A percentile compares a stretch with the other conserved stretches of the same genome.
phyloP scores from a whole-genome alignment of 139 green algal genomes.

The Picochlorum sp. region DNA sequence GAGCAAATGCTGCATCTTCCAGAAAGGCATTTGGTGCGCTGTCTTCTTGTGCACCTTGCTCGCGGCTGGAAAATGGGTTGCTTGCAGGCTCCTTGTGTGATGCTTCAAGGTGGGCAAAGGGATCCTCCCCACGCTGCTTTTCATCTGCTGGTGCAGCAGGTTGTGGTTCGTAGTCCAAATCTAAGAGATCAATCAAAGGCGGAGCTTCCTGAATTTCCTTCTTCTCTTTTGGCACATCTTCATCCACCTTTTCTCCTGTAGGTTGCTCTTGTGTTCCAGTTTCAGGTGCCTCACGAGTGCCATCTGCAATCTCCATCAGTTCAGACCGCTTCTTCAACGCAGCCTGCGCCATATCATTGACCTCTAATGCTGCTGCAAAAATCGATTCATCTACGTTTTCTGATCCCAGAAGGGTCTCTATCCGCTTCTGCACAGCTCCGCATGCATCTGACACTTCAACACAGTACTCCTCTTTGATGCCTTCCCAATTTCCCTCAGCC shows the following conservation, averaged over 20 bases:
- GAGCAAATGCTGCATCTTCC: background rate
- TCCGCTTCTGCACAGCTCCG: slow-evolving; percentile 4
- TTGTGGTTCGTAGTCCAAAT: slow-evolving; percentile 1
- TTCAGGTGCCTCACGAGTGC: background rate
- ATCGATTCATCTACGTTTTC: slow-evolving; percentile 10
- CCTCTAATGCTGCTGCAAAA: slow-evolving; percentile 7
- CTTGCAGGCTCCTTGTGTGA: background rate
- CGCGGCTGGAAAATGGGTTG: background rate
- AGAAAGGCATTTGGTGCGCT: background rate
- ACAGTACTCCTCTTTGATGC: background rate
- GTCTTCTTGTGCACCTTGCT: background rate
- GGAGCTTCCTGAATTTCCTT: background rate
- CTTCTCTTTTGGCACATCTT: background rate
- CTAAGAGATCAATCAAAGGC: background rate
- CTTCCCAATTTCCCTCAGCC: slow-evolving; percentile 2
- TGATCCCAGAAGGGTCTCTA: slow-evolving; percentile 3
- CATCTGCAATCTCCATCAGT: slow-evolving; percentile 12
- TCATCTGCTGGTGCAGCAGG: background rate
- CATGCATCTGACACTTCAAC: background rate
- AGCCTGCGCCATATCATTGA: slow-evolving; percentile 16
- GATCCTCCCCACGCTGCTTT: background rate
- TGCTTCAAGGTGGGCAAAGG: background rate
- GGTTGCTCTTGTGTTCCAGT: background rate
- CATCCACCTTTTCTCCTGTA: no score
- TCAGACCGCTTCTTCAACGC: slow-evolving; percentile 5